Evolutionary conservation across 2,329 filamentous ascomycete species (phyloP).

Genomic region (Cryphonectria carpinicola): DNA sequence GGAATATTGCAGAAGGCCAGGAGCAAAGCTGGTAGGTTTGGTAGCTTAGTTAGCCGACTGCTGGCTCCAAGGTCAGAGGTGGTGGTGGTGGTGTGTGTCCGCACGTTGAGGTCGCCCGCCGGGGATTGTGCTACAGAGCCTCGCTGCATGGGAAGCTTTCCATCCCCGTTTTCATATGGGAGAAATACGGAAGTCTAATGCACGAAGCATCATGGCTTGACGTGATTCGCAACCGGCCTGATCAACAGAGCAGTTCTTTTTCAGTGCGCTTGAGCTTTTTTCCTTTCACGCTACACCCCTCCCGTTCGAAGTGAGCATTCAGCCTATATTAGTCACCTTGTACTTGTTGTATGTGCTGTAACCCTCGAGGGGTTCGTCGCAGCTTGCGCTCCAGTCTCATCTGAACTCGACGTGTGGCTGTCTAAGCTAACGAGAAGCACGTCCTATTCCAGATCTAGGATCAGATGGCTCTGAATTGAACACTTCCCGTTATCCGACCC

Average conservation of each 20-base stretch:
- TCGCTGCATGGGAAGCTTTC: background rate
- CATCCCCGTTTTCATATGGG: background rate
- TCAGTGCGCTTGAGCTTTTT: background rate
- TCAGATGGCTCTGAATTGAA: background rate
- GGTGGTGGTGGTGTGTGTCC: background rate
- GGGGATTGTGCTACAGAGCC: background rate
- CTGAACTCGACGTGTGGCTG: slow-evolving; percentile 5
- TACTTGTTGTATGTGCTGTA: background rate
- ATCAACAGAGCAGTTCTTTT: background rate
- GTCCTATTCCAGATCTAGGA: background rate
- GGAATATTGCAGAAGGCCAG: background rate
- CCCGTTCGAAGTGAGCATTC: background rate
- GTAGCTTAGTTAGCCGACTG: background rate
- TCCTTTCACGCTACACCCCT: background rate
- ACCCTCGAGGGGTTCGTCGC: background rate
- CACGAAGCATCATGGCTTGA: background rate
- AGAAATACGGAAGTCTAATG: background rate
- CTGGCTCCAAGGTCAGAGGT: background rate
- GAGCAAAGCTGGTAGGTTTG: background rate
- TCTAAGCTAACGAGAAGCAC: background rate
- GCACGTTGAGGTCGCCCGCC: background rate
- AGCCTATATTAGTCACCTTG: background rate
- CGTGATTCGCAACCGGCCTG: background rate
- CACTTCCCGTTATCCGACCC: slow-evolving; percentile 3
- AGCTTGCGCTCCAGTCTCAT: slow-evolving; percentile 15